Conservation (phyloP, 306 rosid species). For the Trichosanthes cucumerina region DNA sequence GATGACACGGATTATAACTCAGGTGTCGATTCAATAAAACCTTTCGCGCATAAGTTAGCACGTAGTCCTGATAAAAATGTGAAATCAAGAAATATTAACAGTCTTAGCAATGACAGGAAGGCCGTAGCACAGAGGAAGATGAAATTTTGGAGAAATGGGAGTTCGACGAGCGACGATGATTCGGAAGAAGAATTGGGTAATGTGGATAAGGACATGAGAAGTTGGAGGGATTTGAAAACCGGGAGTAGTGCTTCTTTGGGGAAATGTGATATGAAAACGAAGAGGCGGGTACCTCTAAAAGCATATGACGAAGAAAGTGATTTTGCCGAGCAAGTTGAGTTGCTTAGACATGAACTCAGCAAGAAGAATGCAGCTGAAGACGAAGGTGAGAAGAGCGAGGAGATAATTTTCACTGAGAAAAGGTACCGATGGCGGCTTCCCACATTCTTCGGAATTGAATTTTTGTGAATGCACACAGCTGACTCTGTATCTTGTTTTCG, state of each 20-base stretch:
- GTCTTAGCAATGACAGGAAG: slow-evolving; percentile 4
- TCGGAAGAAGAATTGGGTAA: slow-evolving; percentile 16
- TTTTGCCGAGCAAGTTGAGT: slow-evolving; percentile 47
- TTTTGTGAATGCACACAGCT: not conserved
- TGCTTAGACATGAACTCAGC: slow-evolving; percentile 45
- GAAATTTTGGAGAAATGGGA: slow-evolving; percentile 28
- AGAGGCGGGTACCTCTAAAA: slow-evolving; percentile 43
- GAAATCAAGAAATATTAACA: slow-evolving; percentile 15
- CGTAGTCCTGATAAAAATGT: slow-evolving; percentile 4
- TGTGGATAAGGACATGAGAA: not conserved
- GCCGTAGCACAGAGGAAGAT: slow-evolving; percentile 11
- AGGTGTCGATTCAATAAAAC: slow-evolving; percentile 12
- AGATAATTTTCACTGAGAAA: slow-evolving; percentile 38
- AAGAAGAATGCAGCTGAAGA: slow-evolving; percentile 36
- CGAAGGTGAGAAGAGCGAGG: slow-evolving; percentile 19
- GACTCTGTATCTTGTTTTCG: slow-evolving; percentile 10
- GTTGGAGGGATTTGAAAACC: slow-evolving; percentile 15
- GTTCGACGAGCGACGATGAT: slow-evolving; percentile 31
- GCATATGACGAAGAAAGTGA: slow-evolving; percentile 29
- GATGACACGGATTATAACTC: slow-evolving; percentile 23
- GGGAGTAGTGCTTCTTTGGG: slow-evolving; percentile 79
- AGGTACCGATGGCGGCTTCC: slow-evolving; percentile 27
- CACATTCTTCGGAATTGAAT: not conserved
- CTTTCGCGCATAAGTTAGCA: slow-evolving; percentile 13
- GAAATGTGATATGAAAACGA: slow-evolving; percentile 54